Evolutionary conservation across 306 rosid genomes (phyloP).

Genomic region (Malus sieversii): DNA sequence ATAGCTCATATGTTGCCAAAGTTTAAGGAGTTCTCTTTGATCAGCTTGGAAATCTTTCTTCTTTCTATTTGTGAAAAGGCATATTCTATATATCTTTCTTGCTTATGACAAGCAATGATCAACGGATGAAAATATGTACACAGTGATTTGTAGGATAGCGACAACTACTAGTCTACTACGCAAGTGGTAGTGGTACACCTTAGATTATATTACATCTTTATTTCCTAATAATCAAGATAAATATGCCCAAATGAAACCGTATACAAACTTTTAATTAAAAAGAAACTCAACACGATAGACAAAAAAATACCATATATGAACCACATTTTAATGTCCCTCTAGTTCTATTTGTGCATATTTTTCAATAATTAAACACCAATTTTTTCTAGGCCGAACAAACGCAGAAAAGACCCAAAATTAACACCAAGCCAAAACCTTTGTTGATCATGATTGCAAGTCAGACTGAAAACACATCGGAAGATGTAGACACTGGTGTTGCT

Average conservation of each 20-base stretch:
- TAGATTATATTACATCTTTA: slow-evolving; percentile 1
- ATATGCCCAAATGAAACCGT: neutral
- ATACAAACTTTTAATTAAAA: neutral
- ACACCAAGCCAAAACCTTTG: neutral
- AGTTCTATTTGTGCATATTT: no score
- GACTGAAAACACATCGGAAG: slow-evolving; percentile 19
- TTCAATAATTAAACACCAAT: neutral
- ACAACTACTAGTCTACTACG: neutral
- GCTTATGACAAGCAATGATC: neutral
- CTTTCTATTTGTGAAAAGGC: neutral
- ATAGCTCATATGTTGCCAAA: neutral
- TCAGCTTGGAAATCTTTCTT: neutral
- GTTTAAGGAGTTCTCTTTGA: neutral
- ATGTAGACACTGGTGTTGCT: slow-evolving; percentile 29
- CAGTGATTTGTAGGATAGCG: neutral
- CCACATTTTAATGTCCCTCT: neutral
- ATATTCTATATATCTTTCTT: neutral
- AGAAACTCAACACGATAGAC: neutral
- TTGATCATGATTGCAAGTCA: slow-evolving; percentile 13
- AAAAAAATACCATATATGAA: neutral
- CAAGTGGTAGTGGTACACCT: neutral
- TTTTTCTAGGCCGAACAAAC: no score
- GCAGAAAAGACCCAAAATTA: neutral
- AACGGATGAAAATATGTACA: neutral
- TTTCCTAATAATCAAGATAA: neutral